Evolutionary conservation across 768 basidiomycete genomes (phyloP).

Genomic region (Coprinopsis sp.): DNA sequence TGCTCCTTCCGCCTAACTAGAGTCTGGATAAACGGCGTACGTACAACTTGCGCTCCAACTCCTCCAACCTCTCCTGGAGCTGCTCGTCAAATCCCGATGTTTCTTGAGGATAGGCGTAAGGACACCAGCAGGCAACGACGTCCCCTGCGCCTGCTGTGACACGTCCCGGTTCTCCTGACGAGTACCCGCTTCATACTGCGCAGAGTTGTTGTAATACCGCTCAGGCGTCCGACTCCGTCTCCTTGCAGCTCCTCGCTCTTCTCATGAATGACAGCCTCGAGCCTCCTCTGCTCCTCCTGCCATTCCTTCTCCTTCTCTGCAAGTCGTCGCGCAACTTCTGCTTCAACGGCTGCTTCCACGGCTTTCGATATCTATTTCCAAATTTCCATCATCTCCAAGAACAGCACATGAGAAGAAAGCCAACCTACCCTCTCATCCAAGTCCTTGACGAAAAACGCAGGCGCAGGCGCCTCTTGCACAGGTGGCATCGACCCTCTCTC

Average conservation of each 20-base stretch:
- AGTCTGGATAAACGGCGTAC: slow-evolving; percentile 25
- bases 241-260: slow-evolving; percentile 15
- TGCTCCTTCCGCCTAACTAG: not conserved
- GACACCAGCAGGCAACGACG: slow-evolving; percentile 40
- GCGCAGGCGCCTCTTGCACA: slow-evolving; percentile 24
- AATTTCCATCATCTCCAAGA: not conserved
- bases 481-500: slow-evolving; percentile 22
- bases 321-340: slow-evolving; percentile 64
- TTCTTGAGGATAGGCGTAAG: slow-evolving; percentile 60
- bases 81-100: slow-evolving; percentile 69
- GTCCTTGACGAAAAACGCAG: slow-evolving; percentile 60
- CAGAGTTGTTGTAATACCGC: slow-evolving; percentile 57
- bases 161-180: slow-evolving; percentile 53
- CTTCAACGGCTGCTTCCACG: slow-evolving; percentile 77
- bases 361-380: slow-evolving; percentile 18
- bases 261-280: slow-evolving; percentile 25
- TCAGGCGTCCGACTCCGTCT: slow-evolving; percentile 47
- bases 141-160: slow-evolving; percentile 59
- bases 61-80: slow-evolving; percentile 56
- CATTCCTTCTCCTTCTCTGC: slow-evolving; percentile 44
- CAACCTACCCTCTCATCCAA: slow-evolving; percentile 66
- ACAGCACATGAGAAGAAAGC: not conserved
- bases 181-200: slow-evolving; percentile 66
- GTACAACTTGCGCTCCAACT: slow-evolving; percentile 71
- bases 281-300: slow-evolving; percentile 29